Evolutionary conservation across 2,329 filamentous ascomycete genomes (phyloP), one percentile per base, ranked within the genome.

Genomic region (Colletotrichum scovillei): DNA sequence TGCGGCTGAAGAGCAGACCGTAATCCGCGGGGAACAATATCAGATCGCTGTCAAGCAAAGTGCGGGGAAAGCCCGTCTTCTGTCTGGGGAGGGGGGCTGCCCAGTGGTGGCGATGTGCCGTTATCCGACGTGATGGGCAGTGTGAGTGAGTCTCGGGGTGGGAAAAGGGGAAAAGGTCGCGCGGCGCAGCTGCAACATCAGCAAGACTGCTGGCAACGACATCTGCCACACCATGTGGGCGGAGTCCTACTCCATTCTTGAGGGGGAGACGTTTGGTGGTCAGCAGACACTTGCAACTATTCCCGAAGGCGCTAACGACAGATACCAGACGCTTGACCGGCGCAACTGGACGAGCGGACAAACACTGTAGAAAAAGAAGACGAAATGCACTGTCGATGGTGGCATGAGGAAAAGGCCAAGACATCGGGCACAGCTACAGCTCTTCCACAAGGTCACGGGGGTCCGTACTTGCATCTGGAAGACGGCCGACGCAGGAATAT

Each of bases 401-500:
- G 19, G 26, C 35, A 52, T 9, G 24, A 28, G 28, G 24, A 32
- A 32, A 26, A 9, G 16, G 67, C 66, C 66, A 56, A 71, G 70
- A 12, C 46, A 5, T 73, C 19, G 68, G 68, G 72, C 72, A 72
- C 52, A 28, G 35, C 56, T 63, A 63, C 71, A 72, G 65, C 16
- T 19, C 38, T 19, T 67, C 26, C 58, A n/a, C 14, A 16, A 30
- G 55, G 60, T 73, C 67, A 73, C 67, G 67, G 38, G 56, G 56
- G 67, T 42, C 14, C 28, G 60, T 52, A 60, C 56, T 62, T 14
- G 55, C 19, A 30, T 49, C 35, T 24, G 12, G 14, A 53, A 19
- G 22, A 14, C 32, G 42, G 9, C 42, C 19, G 16, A 32, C 16
- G 63, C 11, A 46, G 28, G 42, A 72, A 46, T 53, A 42, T 28